Conservation (phyloP, 2,329 filamentous ascomycete genomes). For the Ophiocordyceps unilateralis region DNA sequence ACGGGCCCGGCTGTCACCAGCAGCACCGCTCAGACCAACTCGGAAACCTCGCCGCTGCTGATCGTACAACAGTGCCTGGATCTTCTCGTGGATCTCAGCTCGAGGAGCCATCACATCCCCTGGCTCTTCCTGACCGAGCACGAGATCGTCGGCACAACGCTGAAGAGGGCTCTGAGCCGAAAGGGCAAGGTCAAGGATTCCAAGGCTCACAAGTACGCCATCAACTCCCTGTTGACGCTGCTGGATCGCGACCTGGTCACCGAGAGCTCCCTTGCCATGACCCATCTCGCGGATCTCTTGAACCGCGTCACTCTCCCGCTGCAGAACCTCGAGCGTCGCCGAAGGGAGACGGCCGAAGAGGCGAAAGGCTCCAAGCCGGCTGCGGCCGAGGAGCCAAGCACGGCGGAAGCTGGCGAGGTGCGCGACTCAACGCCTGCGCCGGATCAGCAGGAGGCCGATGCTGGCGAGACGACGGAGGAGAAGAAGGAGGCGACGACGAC, state of each 20-base stretch:
- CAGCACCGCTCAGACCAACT: conserved; percentile 39
- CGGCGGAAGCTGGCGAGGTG: conserved; percentile 4
- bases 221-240: conserved; percentile 77
- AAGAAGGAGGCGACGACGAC: conserved; percentile 22
- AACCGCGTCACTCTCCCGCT: conserved; percentile 80
- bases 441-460: conserved; percentile 8
- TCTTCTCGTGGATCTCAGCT: conserved; percentile 66
- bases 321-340: conserved; percentile 63
- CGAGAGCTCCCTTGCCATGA: conserved; percentile 95
- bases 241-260: conserved; percentile 91
- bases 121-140: conserved; percentile 92
- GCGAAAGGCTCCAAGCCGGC: conserved; percentile 19
- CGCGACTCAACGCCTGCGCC: conserved; percentile 7
- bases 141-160: conserved; percentile 52
- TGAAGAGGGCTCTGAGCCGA: conserved; percentile 60
- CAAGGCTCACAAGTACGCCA: conserved; percentile 71
- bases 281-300: conserved; percentile 71
- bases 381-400: conserved; percentile 18
- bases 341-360: conserved; percentile 51
- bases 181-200: conserved; percentile 82
- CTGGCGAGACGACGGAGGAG: conserved; percentile 13
- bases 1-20: conserved; percentile 33
- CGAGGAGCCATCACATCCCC: conserved; percentile 72
- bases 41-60: conserved; percentile 83
- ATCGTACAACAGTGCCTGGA: conserved; percentile 91